Base-by-base conservation (phyloP, 2,329 filamentous ascomycete genomes). In the Bipolaris gigantea region DNA sequence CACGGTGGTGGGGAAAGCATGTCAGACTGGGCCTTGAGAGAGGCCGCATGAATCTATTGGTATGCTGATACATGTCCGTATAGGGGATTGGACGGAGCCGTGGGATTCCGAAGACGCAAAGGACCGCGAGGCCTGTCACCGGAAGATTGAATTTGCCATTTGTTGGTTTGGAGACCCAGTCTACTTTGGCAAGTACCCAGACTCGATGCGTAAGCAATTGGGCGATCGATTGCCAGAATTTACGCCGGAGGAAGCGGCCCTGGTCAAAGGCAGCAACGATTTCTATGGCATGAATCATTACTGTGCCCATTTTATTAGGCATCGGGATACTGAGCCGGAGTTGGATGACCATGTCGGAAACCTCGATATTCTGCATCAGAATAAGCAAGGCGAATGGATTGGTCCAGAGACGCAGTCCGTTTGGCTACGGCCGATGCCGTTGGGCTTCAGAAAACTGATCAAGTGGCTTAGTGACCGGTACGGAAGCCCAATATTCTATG, bases 261-360 rank as follows among this genome's bases (percentile, higher is more conserved):
- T 94, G n/a, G 85, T 96, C 41, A 81, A 88, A 67, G 90, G 89
- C n/a, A 90, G 87, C 71, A 94, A 94, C 74, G 91, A 95, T 79
- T 95, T 95, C 76, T 95, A 95, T 75, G 91, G 90, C 73, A 93
- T 93, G 89, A 95, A 96, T 80, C 89, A 92, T 80, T 96, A 96
- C 80, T 92, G 89, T 46, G 88, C 90, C 69, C 90, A 94, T 80
- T 95, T 89, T 77, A 86, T 95, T 77, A 87, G 86, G 73, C 87
- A 92, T 76, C 84, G 85, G 68, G 81, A 83, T 7, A 82, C 81
- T 6, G 77, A 81, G 43, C 77, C 89, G 0, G 80, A 83, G 1
- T 77, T 79, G 4, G 81, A 88, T 46, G 90, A 96, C 76, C 85
- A 85, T 74, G 77, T 85, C 11, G 91, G 91, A 48, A 89, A 95